A percentile compares a stretch with the other conserved stretches of the same genome.
These are phyloP conservation scores for Exophiala calicioides DNA, from an alignment of 2,329 filamentous ascomycete genomes.

Conservation along the genomic window DNA sequence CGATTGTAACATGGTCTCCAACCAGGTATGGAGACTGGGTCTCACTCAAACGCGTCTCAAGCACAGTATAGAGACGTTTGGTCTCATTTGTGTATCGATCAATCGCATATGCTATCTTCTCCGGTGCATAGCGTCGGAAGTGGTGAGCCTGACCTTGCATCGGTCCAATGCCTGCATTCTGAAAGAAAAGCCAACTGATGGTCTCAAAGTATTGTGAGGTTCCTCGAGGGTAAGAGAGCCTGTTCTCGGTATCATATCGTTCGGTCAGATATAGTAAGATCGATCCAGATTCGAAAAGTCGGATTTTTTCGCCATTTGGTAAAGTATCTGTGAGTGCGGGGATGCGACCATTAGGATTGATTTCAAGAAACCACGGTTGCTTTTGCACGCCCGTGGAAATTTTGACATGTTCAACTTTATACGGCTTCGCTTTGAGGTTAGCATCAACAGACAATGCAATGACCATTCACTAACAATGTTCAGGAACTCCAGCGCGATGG, in stretches of 20 bases:
- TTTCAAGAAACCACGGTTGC: constrained; percentile 81
- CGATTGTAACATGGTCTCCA: constrained; percentile 51
- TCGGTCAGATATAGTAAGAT: constrained; percentile 84
- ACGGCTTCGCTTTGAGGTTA: too few species aligned
- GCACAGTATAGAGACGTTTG: constrained; percentile 74
- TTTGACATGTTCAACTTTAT: constrained; percentile 42
- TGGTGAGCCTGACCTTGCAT: constrained; percentile 88
- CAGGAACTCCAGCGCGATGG: constrained; percentile 83
- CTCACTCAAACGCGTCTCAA: constrained; percentile 68
- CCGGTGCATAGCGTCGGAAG: constrained; percentile 78
- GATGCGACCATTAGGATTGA: constrained; percentile 92
- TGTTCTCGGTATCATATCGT: constrained; percentile 77
- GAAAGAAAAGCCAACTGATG: constrained; percentile 76
- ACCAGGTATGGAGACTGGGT: constrained; percentile 55
- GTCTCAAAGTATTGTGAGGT: constrained; percentile 75
- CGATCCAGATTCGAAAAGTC: constrained; percentile 78
- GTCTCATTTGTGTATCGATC: constrained; percentile 82
- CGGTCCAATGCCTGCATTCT: constrained; percentile 77
- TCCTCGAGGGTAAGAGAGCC: constrained; percentile 74
- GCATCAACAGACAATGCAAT: too few species aligned
- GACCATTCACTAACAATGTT: too few species aligned
- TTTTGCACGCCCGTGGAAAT: constrained; percentile 71
- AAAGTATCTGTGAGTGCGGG: constrained; percentile 77
- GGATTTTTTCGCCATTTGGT: constrained; percentile 52
- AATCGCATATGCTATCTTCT: constrained; percentile 79